phyloP scores from a whole-genome alignment of 208 protist species.

The Trypanosoma theileri region DNA sequence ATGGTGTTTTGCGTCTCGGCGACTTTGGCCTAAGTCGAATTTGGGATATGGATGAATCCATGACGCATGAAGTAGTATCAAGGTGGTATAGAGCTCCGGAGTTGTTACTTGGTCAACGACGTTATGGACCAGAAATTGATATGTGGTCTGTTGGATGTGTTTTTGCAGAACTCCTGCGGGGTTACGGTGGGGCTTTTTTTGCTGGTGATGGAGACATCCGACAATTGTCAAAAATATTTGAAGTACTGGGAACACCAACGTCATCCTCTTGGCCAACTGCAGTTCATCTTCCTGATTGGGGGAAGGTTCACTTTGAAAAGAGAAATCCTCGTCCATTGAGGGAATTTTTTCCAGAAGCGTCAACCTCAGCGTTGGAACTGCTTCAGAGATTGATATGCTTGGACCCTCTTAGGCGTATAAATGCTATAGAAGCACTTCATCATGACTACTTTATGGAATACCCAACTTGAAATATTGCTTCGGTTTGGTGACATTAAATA shows the following conservation, averaged over 20 bases:
- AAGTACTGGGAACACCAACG: constrained; percentile 96
- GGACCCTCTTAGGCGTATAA: constrained; percentile 47
- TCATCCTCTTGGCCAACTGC: constrained; percentile 87
- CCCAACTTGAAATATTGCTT: constrained; percentile 2
- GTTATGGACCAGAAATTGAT: constrained; percentile 85
- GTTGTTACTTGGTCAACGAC: constrained; percentile 68
- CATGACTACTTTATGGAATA: constrained; percentile 62
- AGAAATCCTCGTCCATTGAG: constrained; percentile 41
- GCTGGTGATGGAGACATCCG: constrained; percentile 97
- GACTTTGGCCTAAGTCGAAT: constrained; percentile 64
- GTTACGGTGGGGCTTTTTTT: constrained; percentile 89
- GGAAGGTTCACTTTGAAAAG: constrained; percentile 74
- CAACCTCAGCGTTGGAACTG: constrained; percentile 47
- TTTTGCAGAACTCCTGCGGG: constrained; percentile 82
- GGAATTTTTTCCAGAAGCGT: constrained; percentile 68
- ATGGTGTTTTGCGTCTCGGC: constrained; percentile 47
- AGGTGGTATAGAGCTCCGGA: constrained; percentile 91
- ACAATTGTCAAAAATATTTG: constrained; percentile 95
- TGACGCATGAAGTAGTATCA: constrained; percentile 88
- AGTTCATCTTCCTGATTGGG: constrained; percentile 92
- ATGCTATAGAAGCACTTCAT: constrained; percentile 47
- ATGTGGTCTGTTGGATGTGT: constrained; percentile 92
- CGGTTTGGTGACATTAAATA: too few relatives aligned
- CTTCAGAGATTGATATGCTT: constrained; percentile 53
- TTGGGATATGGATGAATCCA: constrained; percentile 35